These are phyloP conservation scores for Clitopilus hobsonii DNA, from an alignment of 768 basidiomycete genomes.

Conservation along the genomic window DNA sequence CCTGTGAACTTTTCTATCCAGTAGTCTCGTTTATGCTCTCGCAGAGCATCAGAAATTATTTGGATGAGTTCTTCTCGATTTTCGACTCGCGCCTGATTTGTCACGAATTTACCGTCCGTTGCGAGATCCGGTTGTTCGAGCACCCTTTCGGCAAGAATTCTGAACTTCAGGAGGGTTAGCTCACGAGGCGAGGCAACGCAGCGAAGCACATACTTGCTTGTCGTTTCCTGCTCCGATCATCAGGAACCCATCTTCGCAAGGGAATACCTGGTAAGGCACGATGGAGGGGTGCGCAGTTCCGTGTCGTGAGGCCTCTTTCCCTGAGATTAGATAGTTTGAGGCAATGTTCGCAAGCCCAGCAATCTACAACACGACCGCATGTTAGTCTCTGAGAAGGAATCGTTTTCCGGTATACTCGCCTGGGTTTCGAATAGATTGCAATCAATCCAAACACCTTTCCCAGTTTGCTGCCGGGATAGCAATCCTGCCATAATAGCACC, in stretches of 20 bases:
- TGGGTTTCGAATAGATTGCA: slow-evolving; percentile 91
- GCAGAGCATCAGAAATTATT: slow-evolving; percentile 61
- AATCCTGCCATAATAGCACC: slow-evolving; percentile 91
- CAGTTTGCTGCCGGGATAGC: slow-evolving; percentile 76
- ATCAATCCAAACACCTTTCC: slow-evolving; percentile 87
- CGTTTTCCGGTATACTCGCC: slow-evolving; percentile 31
- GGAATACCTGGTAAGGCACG: slow-evolving; percentile 90
- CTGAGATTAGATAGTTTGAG: slow-evolving; percentile 87
- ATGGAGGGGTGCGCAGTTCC: slow-evolving; percentile 95
- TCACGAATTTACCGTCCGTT: slow-evolving; percentile 59
- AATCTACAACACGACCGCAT: slow-evolving; percentile 41
- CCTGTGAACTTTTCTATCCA: slow-evolving; percentile 79
- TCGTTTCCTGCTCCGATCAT: slow-evolving; percentile 96
- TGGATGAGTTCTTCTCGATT: slow-evolving; percentile 67
- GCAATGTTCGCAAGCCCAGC: slow-evolving; percentile 91
- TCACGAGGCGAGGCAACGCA: not conserved
- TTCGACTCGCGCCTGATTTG: slow-evolving; percentile 70
- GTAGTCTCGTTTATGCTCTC: slow-evolving; percentile 52
- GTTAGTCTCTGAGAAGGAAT: not conserved
- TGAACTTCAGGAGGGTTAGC: slow-evolving; percentile 49
- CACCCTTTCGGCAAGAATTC: slow-evolving; percentile 56
- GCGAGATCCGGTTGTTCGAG: slow-evolving; percentile 58
- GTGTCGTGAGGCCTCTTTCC: slow-evolving; percentile 75
- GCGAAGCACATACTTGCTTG: slow-evolving; percentile 52
- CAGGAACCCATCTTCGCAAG: slow-evolving; percentile 80